phyloP scores from a whole-genome alignment of 257 asterid species.

The Plantago major region DNA sequence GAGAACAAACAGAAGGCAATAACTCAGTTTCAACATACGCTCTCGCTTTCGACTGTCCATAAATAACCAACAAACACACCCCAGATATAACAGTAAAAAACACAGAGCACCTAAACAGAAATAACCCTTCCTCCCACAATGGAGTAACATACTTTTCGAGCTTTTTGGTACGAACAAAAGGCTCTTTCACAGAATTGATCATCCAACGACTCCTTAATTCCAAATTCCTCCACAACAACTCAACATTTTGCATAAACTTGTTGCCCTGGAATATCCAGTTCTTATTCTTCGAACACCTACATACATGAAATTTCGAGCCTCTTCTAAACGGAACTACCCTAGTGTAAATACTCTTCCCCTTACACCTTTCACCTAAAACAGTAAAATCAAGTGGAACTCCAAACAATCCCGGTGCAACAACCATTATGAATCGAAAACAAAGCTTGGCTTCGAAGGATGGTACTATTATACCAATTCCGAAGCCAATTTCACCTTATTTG shows the following conservation, averaged over 20 bases:
- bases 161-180: slow-evolving; percentile 50
- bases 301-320: slow-evolving; percentile 32
- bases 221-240: slow-evolving; percentile 61
- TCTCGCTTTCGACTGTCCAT: slow-evolving; percentile 76
- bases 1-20: slow-evolving; percentile 72
- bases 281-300: slow-evolving; percentile 52
- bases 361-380: too few relatives aligned
- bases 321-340: slow-evolving; percentile 34
- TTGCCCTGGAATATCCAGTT: slow-evolving; percentile 71
- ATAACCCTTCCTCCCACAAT: slow-evolving; percentile 83
- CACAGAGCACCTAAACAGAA: slow-evolving; percentile 76
- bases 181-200: slow-evolving; percentile 62
- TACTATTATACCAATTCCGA: too few relatives aligned
- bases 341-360: slow-evolving; percentile 20
- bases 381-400: too few relatives aligned
- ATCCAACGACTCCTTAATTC: slow-evolving; percentile 54
- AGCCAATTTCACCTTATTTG: too few relatives aligned
- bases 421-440: too few relatives aligned
- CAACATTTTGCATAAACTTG: slow-evolving; percentile 52
- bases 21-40: slow-evolving; percentile 65
- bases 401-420: too few relatives aligned
- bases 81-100: slow-evolving; percentile 82
- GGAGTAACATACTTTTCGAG: slow-evolving; percentile 63
- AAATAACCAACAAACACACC: slow-evolving; percentile 75
- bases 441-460: too few relatives aligned